These are phyloP conservation scores for Hyaloscypha bicolor DNA, from an alignment of 495 filamentous ascomycete species.

Conservation along the genomic window DNA sequence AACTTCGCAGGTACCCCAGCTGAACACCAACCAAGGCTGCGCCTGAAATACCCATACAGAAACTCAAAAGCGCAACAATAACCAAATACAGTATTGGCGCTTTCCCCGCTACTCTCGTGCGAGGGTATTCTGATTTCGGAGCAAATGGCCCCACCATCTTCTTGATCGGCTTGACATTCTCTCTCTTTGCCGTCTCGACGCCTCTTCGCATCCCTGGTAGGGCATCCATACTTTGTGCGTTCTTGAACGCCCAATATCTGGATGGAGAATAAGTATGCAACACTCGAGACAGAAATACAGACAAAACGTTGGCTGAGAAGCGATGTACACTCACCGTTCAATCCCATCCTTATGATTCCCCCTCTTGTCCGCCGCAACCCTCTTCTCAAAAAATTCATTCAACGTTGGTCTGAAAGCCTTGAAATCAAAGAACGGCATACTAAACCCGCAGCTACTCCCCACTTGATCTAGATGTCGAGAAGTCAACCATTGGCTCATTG, in stretches of 20 bases:
- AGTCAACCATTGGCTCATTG: no score
- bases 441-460: conserved; percentile 53
- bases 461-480: conserved; percentile 50
- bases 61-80: conserved; percentile 10
- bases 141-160: conserved; percentile 50
- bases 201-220: conserved; percentile 52
- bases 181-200: conserved; percentile 39
- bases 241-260: conserved; percentile 60
- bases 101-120: neutral
- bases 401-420: conserved; percentile 48
- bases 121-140: neutral
- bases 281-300: neutral
- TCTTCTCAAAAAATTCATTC: conserved; percentile 50
- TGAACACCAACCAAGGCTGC: neutral
- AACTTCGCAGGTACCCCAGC: neutral
- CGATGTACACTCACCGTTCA: conserved; percentile 38
- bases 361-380: conserved; percentile 40
- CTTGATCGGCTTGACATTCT: conserved; percentile 48
- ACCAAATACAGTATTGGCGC: conserved; percentile 5
- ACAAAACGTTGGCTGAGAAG: no score
- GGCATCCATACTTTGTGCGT: conserved; percentile 54
- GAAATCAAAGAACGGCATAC: conserved; percentile 55
- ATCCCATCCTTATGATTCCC: conserved; percentile 53
- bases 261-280: neutral
- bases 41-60: conserved; percentile 8